Base-by-base conservation (phyloP, 495 filamentous ascomycete species). In the Aspergillus coremiiformis region DNA sequence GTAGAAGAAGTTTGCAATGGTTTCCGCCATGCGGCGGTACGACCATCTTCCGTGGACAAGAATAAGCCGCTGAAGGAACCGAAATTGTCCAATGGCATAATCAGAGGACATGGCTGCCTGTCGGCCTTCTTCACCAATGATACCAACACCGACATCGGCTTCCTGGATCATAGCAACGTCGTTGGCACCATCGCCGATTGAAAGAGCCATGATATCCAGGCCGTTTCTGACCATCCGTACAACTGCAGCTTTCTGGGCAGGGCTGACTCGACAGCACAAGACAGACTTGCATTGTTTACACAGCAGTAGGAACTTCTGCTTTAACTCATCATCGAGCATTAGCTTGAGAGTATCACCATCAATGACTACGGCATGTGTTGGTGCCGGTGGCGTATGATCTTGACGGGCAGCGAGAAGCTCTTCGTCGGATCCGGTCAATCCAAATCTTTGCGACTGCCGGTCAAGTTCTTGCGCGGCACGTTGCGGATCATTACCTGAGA, bases 161-260 rank as follows among this genome's bases (percentile, higher is more conserved):
- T 97, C 91, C 69, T 99, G 94, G 64, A 99, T 99, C 94, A 99
- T 99, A 32, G 94, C 94, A 54, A 97, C 94, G 70, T 99, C 94
- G 69, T 97, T 99, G 53, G 94, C 94, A 64, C 93, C 94, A 69
- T 99, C 94, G 52, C 94, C 94, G 47, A 99, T 86, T 1, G 92
- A 90, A 39, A 99, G 79, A 6, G 93, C 96, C 85, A 99, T 95
- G 66, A 97, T 91, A 67, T 96, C 89, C 32, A 99, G 76, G 24
- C 94, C 91, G 51, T 79, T 78, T 71, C 96, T 96, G 44, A 99
- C 90, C 87, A 99, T 88, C 52, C 83, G 77, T 33, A 96, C 94
- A 24, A 99, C 94, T n/a, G 93, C 86, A 22, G 94, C 94, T 66
- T 99, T 99, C 64, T 99, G 94, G 44, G 86, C 84, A 20, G 94